Conservation (phyloP, 257 asterid genomes). For the Solanum chiquidenum region DNA sequence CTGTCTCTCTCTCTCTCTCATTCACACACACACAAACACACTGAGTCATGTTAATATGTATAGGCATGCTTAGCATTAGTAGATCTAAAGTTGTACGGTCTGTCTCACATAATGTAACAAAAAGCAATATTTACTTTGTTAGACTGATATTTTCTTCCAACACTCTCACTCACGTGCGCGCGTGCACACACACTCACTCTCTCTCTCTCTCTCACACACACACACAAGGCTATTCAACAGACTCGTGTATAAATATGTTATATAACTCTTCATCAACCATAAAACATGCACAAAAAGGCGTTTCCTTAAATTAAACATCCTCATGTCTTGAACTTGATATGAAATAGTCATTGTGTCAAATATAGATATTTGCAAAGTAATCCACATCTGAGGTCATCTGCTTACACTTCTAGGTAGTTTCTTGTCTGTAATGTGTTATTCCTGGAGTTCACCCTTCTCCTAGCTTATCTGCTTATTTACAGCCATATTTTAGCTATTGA, state of each 20-base stretch:
- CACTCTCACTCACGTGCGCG: neutral
- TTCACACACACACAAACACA: neutral
- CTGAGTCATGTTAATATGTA: neutral
- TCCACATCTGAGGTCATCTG: neutral
- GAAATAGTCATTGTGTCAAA: neutral
- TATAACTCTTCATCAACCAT: neutral
- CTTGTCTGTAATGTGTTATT: neutral
- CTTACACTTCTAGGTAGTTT: neutral
- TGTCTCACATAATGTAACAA: neutral
- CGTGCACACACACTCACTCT: neutral
- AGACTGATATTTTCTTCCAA: neutral
- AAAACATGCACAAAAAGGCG: neutral
- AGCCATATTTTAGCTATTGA: neutral
- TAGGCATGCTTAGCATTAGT: neutral
- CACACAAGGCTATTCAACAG: neutral
- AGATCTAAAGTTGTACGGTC: neutral
- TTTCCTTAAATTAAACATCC: neutral
- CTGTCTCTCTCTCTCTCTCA: neutral
- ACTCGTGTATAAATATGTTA: neutral
- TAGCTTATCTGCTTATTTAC: neutral
- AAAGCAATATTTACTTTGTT: neutral
- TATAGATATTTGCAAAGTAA: neutral
- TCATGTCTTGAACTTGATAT: neutral
- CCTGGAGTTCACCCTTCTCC: neutral
- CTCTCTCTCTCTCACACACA: accelerated